Conservation (phyloP, 371 early-diverging fungal species). For the Blastocladiella emersonii region DNA sequence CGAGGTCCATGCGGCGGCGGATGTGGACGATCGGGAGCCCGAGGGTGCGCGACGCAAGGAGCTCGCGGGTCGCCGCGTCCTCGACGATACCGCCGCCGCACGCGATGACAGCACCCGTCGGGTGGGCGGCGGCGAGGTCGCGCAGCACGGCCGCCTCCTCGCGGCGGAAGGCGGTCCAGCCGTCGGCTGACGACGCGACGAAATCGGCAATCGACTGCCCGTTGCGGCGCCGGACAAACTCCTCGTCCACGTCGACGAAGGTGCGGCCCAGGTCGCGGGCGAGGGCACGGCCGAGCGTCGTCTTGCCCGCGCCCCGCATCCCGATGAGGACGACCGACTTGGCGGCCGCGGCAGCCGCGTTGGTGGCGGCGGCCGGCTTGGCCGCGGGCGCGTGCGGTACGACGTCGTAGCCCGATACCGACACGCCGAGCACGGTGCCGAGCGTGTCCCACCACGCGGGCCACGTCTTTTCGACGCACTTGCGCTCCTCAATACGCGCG, state of each 20-base stretch:
- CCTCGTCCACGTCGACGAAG: conserved; percentile 78
- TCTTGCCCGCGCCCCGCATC: conserved; percentile 96
- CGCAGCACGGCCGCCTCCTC: conserved; percentile 49
- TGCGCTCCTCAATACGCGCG: conserved; percentile 71
- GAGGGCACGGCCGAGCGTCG: conserved; percentile 63
- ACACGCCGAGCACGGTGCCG: conserved; percentile 55
- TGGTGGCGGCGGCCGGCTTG: no score
- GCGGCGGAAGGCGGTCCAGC: conserved; percentile 82
- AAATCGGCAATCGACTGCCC: conserved; percentile 58
- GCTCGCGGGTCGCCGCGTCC: conserved; percentile 45
- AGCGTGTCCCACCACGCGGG: conserved; percentile 95
- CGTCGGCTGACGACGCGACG: conserved; percentile 41
- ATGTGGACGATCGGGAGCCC: conserved; percentile 66
- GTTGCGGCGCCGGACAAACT: conserved; percentile 45
- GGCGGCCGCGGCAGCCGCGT: not conserved
- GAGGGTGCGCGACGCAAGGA: conserved; percentile 9
- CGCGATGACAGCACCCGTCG: conserved; percentile 55
- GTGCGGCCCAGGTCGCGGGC: conserved; percentile 47
- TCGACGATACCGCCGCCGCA: conserved; percentile 96
- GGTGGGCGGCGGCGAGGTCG: conserved; percentile 35
- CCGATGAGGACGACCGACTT: conserved; percentile 72
- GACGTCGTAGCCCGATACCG: not conserved
- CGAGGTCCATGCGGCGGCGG: conserved; percentile 62
- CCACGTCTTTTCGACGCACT: conserved; percentile 97
- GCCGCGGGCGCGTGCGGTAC: not conserved